A percentile compares a stretch with the other conserved stretches of the same genome.
Conservation (phyloP, 257 asterid genomes). For the Jasminum sambac region DNA sequence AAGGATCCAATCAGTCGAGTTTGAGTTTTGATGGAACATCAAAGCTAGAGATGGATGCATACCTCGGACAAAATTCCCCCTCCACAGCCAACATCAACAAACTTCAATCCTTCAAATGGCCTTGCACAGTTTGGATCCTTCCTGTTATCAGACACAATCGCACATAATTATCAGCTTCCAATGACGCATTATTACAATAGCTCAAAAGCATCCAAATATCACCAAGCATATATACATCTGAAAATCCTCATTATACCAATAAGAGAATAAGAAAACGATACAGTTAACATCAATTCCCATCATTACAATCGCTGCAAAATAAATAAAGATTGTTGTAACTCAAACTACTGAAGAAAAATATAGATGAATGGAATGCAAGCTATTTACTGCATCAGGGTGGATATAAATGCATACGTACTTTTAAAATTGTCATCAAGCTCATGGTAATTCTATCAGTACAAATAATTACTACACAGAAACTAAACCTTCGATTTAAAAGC, state of each 20-base stretch:
- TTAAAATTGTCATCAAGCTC: not conserved
- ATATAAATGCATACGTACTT: not conserved
- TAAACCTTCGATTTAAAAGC: not conserved
- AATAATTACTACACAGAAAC: not conserved
- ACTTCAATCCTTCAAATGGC: constrained; percentile 86
- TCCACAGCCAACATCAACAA: constrained; percentile 93
- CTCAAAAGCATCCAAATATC: not conserved
- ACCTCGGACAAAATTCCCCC: constrained; percentile 98
- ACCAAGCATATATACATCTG: not conserved
- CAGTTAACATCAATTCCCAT: not conserved
- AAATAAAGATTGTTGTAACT: not conserved
- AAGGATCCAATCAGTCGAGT: not conserved
- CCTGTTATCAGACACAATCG: constrained; percentile 35
- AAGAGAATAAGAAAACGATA: not conserved
- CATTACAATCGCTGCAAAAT: not conserved
- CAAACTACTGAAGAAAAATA: not conserved
- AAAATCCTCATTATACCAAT: not conserved
- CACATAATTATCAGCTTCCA: constrained; percentile 29
- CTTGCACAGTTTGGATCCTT: constrained; percentile 66
- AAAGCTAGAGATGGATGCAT: constrained; percentile 22
- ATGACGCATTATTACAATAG: not conserved
- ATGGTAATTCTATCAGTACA: not conserved
- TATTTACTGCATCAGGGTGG: not conserved
- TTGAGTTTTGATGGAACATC: constrained; percentile 15
- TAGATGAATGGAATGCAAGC: not conserved